phyloP scores from a whole-genome alignment of 2,329 filamentous ascomycete species.

The Xylaria hypoxylon region DNA sequence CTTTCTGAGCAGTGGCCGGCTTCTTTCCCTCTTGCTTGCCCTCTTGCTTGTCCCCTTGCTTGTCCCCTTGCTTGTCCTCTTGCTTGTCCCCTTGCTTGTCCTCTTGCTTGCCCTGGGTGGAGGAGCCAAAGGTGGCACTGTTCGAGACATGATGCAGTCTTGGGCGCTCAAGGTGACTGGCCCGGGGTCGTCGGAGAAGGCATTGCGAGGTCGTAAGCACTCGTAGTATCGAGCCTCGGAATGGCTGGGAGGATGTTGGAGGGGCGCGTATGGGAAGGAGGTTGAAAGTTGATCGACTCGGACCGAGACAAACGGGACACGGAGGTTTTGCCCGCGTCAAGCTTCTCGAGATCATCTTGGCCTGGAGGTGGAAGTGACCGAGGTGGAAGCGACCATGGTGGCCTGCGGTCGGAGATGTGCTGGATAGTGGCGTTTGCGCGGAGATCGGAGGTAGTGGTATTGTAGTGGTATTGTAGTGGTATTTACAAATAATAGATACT shows the following conservation, averaged over 20 bases:
- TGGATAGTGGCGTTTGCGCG: neutral
- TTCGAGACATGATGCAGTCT: slow-evolving; percentile 27
- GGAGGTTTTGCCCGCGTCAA: slow-evolving; percentile 42
- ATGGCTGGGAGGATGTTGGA: slow-evolving; percentile 3
- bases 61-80: slow-evolving; percentile 33
- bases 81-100: slow-evolving; percentile 36
- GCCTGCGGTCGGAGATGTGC: neutral
- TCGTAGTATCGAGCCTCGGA: slow-evolving; percentile 30
- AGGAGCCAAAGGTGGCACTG: slow-evolving; percentile 40
- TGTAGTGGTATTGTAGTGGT: neutral
- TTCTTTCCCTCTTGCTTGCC: slow-evolving; percentile 39
- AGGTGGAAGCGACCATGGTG: slow-evolving; percentile 44
- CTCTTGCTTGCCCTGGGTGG: slow-evolving; percentile 34
- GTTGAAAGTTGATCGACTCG: slow-evolving; percentile 35
- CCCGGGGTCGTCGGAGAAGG: slow-evolving; percentile 35
- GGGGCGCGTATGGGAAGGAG: slow-evolving; percentile 18
- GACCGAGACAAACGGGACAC: slow-evolving; percentile 41
- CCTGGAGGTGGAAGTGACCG: slow-evolving; percentile 32
- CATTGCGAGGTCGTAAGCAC: slow-evolving; percentile 45
- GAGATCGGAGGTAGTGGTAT: slow-evolving; percentile 4
- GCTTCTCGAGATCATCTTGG: slow-evolving; percentile 46
- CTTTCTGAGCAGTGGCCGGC: slow-evolving; percentile 49
- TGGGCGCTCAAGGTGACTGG: slow-evolving; percentile 15
- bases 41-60: slow-evolving; percentile 34
- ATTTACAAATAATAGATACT: neutral